These are phyloP conservation scores for Candida wancherniae DNA, from an alignment of 805 yeast species.

Conservation along the genomic window DNA sequence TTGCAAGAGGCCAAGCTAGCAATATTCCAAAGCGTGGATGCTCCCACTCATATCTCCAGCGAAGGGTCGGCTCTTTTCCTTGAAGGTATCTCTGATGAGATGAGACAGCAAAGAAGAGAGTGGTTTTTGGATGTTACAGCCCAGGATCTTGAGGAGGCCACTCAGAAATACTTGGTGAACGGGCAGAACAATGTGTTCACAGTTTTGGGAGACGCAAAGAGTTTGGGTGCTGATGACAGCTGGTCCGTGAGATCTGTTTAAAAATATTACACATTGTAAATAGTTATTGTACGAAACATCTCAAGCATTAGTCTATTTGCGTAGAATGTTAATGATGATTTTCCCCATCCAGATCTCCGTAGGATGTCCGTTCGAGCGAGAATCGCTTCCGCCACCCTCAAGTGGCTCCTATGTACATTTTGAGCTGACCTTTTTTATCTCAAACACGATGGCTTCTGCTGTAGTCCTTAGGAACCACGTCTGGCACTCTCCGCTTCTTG, in stretches of 20 bases:
- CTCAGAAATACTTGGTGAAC: slow-evolving; percentile 55
- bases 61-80: slow-evolving; percentile 70
- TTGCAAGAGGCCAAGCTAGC: slow-evolving; percentile 87
- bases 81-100: slow-evolving; percentile 68
- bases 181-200: slow-evolving; percentile 27
- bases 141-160: slow-evolving; percentile 57
- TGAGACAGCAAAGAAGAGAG: slow-evolving; percentile 78
- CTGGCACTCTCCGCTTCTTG: slow-evolving; percentile 76
- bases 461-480: slow-evolving; percentile 35
- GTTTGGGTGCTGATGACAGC: slow-evolving; percentile 17
- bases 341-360: too few species aligned
- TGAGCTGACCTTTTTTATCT: too few species aligned
- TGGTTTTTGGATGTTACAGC: slow-evolving; percentile 61
- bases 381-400: too few species aligned
- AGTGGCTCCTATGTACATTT: too few species aligned
- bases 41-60: slow-evolving; percentile 75
- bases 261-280: slow-evolving; percentile 1
- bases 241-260: slow-evolving; percentile 18
- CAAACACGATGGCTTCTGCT: slow-evolving; percentile 22
- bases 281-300: too few species aligned
- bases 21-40: slow-evolving; percentile 86
- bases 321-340: neutral
- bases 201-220: slow-evolving; percentile 42
- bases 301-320: neutral
- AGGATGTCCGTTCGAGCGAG: too few species aligned